Conservation (phyloP, 257 asterid genomes). For the Cynanchum wilfordii region DNA sequence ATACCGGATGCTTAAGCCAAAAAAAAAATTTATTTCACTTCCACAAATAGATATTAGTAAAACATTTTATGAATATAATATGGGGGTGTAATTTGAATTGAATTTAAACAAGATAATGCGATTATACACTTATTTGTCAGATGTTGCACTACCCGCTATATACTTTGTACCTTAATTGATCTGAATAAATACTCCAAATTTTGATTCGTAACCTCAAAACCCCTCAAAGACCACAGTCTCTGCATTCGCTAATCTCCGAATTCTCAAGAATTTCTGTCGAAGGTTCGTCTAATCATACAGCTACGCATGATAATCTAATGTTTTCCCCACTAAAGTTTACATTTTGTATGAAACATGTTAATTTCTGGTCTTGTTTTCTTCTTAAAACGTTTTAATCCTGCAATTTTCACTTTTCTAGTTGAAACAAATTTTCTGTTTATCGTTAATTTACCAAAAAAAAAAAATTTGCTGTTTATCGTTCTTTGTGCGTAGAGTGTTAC, state of each 20-base stretch:
- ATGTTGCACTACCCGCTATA: too few relatives aligned
- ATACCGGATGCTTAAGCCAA: too few relatives aligned
- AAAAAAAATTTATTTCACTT: too few relatives aligned
- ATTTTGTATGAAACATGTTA: neutral
- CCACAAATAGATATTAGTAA: too few relatives aligned
- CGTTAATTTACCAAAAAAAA: too few relatives aligned
- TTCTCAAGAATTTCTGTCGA: neutral
- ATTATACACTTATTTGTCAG: too few relatives aligned
- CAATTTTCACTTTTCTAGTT: neutral
- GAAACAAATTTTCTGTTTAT: neutral
- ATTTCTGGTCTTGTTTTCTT: neutral
- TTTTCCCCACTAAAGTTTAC: neutral
- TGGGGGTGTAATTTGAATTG: too few relatives aligned
- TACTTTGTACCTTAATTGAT: neutral
- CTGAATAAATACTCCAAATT: neutral
- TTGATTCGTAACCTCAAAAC: neutral
- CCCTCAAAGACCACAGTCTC: neutral
- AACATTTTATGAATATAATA: too few relatives aligned
- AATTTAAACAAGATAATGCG: too few relatives aligned
- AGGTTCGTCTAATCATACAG: neutral
- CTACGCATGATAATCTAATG: neutral
- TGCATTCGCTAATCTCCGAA: neutral
- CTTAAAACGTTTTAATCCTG: neutral
- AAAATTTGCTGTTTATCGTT: neutral
- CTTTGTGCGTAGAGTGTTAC: neutral